These are phyloP conservation scores for Darksidea phi DNA, from an alignment of 495 filamentous ascomycete genomes.

Conservation along the genomic window DNA sequence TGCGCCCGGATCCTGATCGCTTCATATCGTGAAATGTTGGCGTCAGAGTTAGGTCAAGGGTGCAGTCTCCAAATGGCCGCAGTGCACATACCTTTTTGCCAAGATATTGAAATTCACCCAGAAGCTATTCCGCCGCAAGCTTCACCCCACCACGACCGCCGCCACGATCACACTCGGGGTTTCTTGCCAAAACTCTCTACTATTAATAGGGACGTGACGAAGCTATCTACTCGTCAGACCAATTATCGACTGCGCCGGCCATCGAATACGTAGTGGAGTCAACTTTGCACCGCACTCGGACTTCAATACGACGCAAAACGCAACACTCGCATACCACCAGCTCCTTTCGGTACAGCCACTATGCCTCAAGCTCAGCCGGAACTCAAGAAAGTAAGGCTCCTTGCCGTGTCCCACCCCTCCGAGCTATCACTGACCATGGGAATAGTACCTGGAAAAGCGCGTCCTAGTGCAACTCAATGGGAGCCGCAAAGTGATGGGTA, in stretches of 20 bases:
- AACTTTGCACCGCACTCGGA: background rate
- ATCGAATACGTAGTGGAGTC: too few species aligned
- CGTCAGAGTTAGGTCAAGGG: background rate
- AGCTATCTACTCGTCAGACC: too few species aligned
- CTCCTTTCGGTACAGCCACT: slow-evolving; percentile 43
- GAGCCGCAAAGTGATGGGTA: slow-evolving; percentile 92
- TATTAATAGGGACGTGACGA: too few species aligned
- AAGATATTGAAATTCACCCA: slow-evolving; percentile 2
- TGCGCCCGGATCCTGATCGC: slow-evolving; percentile 64
- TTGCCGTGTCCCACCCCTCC: background rate
- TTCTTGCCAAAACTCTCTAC: background rate
- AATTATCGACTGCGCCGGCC: too few species aligned
- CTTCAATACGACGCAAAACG: background rate
- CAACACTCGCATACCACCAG: slow-evolving; percentile 6
- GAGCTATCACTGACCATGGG: background rate
- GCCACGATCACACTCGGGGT: background rate
- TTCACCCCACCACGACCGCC: background rate
- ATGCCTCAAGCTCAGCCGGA: slow-evolving; percentile 99
- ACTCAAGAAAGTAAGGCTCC: slow-evolving; percentile 81
- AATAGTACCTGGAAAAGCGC: slow-evolving; percentile 98
- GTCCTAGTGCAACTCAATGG: slow-evolving; percentile 97
- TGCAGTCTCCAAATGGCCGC: background rate
- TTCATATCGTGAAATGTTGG: slow-evolving; percentile 49
- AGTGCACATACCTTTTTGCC: background rate
- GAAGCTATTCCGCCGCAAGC: background rate